Base-by-base conservation (phyloP, 1,284 basidiomycete species). In the Heterobasidion irregulare region DNA sequence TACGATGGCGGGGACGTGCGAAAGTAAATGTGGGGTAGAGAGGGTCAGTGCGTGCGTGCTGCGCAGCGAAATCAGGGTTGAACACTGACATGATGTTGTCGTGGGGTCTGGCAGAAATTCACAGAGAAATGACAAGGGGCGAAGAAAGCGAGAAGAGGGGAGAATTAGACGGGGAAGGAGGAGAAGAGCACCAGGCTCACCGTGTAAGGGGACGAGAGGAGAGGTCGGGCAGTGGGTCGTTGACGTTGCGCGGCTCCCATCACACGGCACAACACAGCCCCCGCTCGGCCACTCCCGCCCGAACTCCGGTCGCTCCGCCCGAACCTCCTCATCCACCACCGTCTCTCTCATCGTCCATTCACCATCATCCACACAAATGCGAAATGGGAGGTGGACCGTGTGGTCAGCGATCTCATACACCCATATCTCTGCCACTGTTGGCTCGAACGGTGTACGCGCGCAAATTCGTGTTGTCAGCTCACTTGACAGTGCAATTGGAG, bases 51-150 rank as follows among this genome's bases (percentile, higher is more conserved):
- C n/a, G 18, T n/a, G 19, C 49, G 46, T 33, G 35, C 32, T 35
- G 52, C 45, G 33, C 32, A 45, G n/a, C 15, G 18, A 34, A 36
- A 47, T 13, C 35, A 13, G 52, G 16, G 52, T 6, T n/a, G n/a
- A 8, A 41, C 1, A 41, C 58, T 54, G 56, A 59, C 58, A 59
- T 59, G 53, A 46, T 47, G 52, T 53, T 50, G 35, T 56, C 35
- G 58, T 59, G 52, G 38, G n/a, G 38, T 41, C 38, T 41, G 38
- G 38, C 38, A n/a, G n/a, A 41, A 26, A 26, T 26, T 26, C 26
- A 26, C 26, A 10, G 38, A 41, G 2, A n/a, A 7, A n/a, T 41
- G 38, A 7, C 10, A 41, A 4, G n/a, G 38, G 10, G 10, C 0
- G 10, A 41, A 10, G 38, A 41, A 7, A 12, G 12, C 38, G 7